Evolutionary conservation across 2,329 filamentous ascomycete genomes (phyloP).

Genomic region (Gliomastix tumulicola): DNA sequence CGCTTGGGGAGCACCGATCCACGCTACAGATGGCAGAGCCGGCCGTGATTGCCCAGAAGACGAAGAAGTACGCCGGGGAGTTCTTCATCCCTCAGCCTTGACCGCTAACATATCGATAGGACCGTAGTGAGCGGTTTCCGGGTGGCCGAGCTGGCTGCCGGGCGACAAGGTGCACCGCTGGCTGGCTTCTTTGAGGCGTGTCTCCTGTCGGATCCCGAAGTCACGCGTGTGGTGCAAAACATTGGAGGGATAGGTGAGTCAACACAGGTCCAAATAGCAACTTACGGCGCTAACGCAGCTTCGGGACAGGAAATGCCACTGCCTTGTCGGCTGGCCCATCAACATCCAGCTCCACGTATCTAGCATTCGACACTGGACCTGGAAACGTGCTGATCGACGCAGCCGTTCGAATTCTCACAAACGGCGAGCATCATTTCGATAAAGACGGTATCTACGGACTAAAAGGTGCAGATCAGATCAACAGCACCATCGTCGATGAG

Average conservation of each 20-base stretch:
- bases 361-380: slow-evolving; percentile 35
- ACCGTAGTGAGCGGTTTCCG: slow-evolving; percentile 45
- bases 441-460: slow-evolving; percentile 33
- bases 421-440: slow-evolving; percentile 41
- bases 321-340: not conserved
- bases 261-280: slow-evolving; percentile 21
- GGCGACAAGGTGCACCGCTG: slow-evolving; percentile 40
- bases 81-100: slow-evolving; percentile 33
- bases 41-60: slow-evolving; percentile 33
- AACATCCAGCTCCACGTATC: not conserved
- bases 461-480: slow-evolving; percentile 23
- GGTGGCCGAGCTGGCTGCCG: slow-evolving; percentile 38
- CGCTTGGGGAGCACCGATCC: slow-evolving; percentile 26
- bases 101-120: slow-evolving; percentile 34
- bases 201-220: slow-evolving; percentile 40
- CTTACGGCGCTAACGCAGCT: slow-evolving; percentile 3
- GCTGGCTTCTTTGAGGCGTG: slow-evolving; percentile 44
- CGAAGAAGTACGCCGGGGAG: slow-evolving; percentile 41
- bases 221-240: slow-evolving; percentile 42
- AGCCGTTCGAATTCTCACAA: slow-evolving; percentile 13
- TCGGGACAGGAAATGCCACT: slow-evolving; percentile 1
- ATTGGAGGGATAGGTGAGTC: slow-evolving; percentile 45
- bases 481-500: slow-evolving; percentile 25
- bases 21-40: slow-evolving; percentile 42
- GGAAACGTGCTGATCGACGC: slow-evolving; percentile 28